Evolutionary conservation across 1,284 basidiomycete genomes (phyloP), one percentile per base, ranked within the genome.

Genomic region (Xerocomus cyaneibrunnescens): DNA sequence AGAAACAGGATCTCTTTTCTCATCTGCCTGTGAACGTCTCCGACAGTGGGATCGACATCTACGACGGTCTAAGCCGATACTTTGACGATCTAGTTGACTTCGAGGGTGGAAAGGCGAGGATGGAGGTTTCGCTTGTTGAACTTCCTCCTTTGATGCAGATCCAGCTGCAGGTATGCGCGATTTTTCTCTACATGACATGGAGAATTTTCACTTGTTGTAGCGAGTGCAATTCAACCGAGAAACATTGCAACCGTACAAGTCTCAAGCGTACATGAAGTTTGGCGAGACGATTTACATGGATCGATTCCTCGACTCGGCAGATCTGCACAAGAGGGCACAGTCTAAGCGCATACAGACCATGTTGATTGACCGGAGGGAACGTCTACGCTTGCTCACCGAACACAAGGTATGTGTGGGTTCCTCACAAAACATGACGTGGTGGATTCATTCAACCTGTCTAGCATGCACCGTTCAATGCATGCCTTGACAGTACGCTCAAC

Each of bases 211-310:
- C 9, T 31, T 32, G 28, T 49, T 31, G 14, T 60, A 98, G 90
- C 81, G 96, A 54, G 97, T 95, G 1, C 96, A 98, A 83, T 99
- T 96, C 74, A 95, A 99, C 68, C 82, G 93, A 14, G 86, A 89
- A 58, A 90, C 87, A 0, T 77, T 90, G 51, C 86, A 94, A 57
- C 87, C 94, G 16, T 95, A 90, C 75, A 99, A 99, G 71, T 94
- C 91, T 10, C 96, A 99, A 66, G 94, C 93, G 1, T 96, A 95
- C 65, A 85, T 99, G 58, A 89, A 88, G 61, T 96, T 97, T 65
- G 85, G 79, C 6, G 90, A 96, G 68, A 88, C 83, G 12, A 77
- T 99, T 7, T 87, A 83, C 62, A 85, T 99, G 81, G 95, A 98
- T 68, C 86, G 97, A 5, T 99, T 96, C 76, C 74, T 97, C 61